A percentile compares a stretch with the other conserved stretches of the same genome.
These are phyloP conservation scores for Xylariaceae sp. DNA, from an alignment of 2,329 filamentous ascomycete genomes.

Conservation along the genomic window DNA sequence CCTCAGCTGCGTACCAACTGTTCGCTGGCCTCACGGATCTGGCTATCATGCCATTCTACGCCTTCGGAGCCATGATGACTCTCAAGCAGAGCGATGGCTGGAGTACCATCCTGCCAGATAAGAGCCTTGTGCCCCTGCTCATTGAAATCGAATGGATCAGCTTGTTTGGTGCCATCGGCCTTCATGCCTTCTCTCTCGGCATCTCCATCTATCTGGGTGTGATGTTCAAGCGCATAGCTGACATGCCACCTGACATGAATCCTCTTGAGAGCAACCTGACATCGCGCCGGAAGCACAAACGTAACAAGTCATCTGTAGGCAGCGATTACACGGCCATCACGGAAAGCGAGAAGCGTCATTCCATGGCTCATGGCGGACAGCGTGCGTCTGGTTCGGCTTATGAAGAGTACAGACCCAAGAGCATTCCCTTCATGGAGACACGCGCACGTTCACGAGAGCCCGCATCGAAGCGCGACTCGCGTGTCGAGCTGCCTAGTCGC, in stretches of 20 bases:
- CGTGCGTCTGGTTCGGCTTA: constrained; percentile 41
- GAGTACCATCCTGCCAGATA: constrained; percentile 60
- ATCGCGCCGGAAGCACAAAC: constrained; percentile 64
- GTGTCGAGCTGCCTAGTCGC: constrained; percentile 48
- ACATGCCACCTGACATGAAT: constrained; percentile 90
- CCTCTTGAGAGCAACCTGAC: constrained; percentile 84
- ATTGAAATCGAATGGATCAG: constrained; percentile 63
- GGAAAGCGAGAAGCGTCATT: constrained; percentile 57
- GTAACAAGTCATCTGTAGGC: constrained; percentile 58
- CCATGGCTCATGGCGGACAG: constrained; percentile 39
- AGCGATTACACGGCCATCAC: constrained; percentile 39
- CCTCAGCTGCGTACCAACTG: constrained; percentile 81
- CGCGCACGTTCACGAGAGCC: constrained; percentile 59
- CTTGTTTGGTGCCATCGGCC: constrained; percentile 55
- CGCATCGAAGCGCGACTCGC: constrained; percentile 49
- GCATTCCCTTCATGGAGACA: constrained; percentile 76
- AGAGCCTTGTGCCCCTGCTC: constrained; percentile 53
- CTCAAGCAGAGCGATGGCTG: constrained; percentile 48
- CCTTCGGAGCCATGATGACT: constrained; percentile 47
- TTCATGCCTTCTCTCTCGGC: constrained; percentile 66
- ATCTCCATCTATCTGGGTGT: constrained; percentile 71
- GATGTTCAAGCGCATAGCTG: constrained; percentile 75
- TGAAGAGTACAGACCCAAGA: constrained; percentile 45
- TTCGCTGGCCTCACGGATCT: constrained; percentile 73
- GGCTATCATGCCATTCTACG: constrained; percentile 49